Conservation (phyloP, 1,284 basidiomycete species). For the Tylopilus microsporus region DNA sequence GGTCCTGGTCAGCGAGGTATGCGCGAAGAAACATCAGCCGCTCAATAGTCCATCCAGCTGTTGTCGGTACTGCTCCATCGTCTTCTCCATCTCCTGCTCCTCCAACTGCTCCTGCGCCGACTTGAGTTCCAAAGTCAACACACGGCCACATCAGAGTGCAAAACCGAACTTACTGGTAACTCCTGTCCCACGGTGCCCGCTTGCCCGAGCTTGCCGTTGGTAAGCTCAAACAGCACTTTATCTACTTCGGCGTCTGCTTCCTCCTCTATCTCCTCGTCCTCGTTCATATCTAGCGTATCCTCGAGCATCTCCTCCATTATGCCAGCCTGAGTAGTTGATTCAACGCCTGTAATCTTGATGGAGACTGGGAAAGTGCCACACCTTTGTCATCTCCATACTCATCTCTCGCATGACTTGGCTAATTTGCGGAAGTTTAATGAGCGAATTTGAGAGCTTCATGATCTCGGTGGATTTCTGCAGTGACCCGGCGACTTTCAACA, state of each 20-base stretch:
- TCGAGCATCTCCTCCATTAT: constrained; percentile 94
- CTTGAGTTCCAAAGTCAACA: constrained; percentile 31
- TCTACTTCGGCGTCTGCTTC: constrained; percentile 98
- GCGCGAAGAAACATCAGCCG: constrained; percentile 36
- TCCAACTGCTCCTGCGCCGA: constrained; percentile 55
- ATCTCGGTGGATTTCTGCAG: constrained; percentile 98
- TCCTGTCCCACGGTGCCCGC: constrained; percentile 69
- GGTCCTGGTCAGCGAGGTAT: constrained; percentile 19
- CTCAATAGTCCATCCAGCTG: constrained; percentile 83
- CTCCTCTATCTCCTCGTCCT: constrained; percentile 92
- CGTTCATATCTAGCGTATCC: constrained; percentile 80
- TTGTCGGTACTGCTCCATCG: constrained; percentile 82
- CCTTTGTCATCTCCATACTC: constrained; percentile 99
- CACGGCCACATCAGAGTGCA: constrained; percentile 1
- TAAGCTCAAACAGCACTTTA: constrained; percentile 93
- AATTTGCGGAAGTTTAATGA: constrained; percentile 90
- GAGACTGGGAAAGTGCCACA: constrained; percentile 27
- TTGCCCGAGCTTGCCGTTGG: constrained; percentile 90
- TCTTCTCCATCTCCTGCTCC: constrained; percentile 78
- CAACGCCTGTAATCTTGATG: constrained; percentile 1
- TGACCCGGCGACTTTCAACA: constrained; percentile 95
- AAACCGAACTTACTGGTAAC: constrained; percentile 63
- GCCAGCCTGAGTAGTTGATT: constrained; percentile 58
- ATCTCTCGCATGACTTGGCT: constrained; percentile 93
- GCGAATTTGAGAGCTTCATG: constrained; percentile 93